Percentiles rank a stretch among this genome's conserved stretches.
These are phyloP conservation scores for Astrothelium subdiscretum DNA, from an alignment of 495 filamentous ascomycete species.

Conservation along the genomic window DNA sequence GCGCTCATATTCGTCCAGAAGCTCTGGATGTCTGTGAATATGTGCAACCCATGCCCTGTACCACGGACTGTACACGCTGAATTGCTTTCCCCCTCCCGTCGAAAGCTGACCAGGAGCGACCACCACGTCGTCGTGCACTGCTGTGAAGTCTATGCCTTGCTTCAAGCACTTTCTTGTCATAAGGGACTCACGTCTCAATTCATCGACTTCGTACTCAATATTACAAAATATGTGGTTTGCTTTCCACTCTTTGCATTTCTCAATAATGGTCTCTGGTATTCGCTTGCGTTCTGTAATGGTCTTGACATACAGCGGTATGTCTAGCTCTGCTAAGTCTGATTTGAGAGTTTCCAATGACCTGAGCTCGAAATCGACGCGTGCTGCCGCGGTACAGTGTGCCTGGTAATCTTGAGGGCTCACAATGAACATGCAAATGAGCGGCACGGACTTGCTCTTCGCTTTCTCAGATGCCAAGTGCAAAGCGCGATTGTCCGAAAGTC, in stretches of 20 bases:
- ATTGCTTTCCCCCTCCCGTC: slow-evolving; percentile 60
- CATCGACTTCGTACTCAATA: slow-evolving; percentile 70
- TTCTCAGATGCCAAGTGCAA: slow-evolving; percentile 55
- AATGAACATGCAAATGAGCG: slow-evolving; percentile 66
- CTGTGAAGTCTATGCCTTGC: slow-evolving; percentile 50
- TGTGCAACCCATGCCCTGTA: slow-evolving; percentile 63
- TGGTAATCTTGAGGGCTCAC: slow-evolving; percentile 79
- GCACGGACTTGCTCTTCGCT: slow-evolving; percentile 50
- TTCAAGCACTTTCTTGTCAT: slow-evolving; percentile 49
- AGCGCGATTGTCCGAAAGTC: slow-evolving; percentile 62
- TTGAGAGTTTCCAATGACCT: slow-evolving; percentile 55
- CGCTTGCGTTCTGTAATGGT: slow-evolving; percentile 52
- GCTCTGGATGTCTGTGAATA: slow-evolving; percentile 52
- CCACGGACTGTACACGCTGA: slow-evolving; percentile 78
- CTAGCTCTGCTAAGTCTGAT: slow-evolving; percentile 51
- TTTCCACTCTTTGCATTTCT: slow-evolving; percentile 60
- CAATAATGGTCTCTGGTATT: slow-evolving; percentile 53
- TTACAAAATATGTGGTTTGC: slow-evolving; percentile 63
- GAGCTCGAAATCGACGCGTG: slow-evolving; percentile 69
- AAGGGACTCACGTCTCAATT: slow-evolving; percentile 58
- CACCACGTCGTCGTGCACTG: slow-evolving; percentile 69
- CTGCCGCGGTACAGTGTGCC: slow-evolving; percentile 63
- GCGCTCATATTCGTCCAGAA: slow-evolving; percentile 47
- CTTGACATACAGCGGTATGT: slow-evolving; percentile 73
- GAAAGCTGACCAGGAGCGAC: slow-evolving; percentile 58